A percentile compares a stretch with the other conserved stretches of the same genome.
Conservation (phyloP, 2,329 filamentous ascomycete species). For the Epichloe hybrida region DNA sequence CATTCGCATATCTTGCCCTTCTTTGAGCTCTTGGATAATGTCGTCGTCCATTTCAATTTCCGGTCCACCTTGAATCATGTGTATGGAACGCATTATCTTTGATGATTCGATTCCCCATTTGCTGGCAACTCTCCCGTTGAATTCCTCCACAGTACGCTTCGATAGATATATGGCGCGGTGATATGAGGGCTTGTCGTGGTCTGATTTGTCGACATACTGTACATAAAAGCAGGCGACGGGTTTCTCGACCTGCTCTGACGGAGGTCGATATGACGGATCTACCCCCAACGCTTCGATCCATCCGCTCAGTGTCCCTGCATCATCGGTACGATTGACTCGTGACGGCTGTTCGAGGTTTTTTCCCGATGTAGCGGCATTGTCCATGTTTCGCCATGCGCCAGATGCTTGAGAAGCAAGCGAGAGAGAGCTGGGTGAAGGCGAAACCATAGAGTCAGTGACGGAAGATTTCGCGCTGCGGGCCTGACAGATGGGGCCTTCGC, state of each 20-base stretch:
- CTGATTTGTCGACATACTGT: constrained; percentile 38
- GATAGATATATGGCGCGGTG: constrained; percentile 79
- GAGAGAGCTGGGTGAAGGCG: constrained; percentile 51
- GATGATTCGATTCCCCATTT: constrained; percentile 72
- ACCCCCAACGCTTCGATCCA: constrained; percentile 90
- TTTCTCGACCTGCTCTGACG: constrained; percentile 56
- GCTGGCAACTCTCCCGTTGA: constrained; percentile 56
- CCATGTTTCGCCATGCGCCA: constrained; percentile 42
- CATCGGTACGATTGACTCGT: constrained; percentile 39
- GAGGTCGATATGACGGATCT: constrained; percentile 73
- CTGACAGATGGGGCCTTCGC: constrained; percentile 37
- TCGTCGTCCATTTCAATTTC: constrained; percentile 86
- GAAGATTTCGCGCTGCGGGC: constrained; percentile 41
- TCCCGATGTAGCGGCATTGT: constrained; percentile 31
- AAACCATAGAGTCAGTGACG: constrained; percentile 48
- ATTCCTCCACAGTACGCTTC: constrained; percentile 60
- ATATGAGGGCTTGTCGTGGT: constrained; percentile 42
- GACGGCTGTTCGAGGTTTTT: constrained; percentile 40
- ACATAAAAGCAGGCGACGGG: constrained; percentile 83
- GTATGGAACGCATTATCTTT: constrained; percentile 57
- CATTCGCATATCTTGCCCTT: constrained; percentile 84
- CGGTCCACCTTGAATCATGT: constrained; percentile 59
- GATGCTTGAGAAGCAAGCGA: constrained; percentile 47
- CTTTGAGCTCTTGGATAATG: constrained; percentile 65
- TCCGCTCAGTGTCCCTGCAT: constrained; percentile 53